Evolutionary conservation across 306 rosid species (phyloP).

Genomic region (Geum urbanum): DNA sequence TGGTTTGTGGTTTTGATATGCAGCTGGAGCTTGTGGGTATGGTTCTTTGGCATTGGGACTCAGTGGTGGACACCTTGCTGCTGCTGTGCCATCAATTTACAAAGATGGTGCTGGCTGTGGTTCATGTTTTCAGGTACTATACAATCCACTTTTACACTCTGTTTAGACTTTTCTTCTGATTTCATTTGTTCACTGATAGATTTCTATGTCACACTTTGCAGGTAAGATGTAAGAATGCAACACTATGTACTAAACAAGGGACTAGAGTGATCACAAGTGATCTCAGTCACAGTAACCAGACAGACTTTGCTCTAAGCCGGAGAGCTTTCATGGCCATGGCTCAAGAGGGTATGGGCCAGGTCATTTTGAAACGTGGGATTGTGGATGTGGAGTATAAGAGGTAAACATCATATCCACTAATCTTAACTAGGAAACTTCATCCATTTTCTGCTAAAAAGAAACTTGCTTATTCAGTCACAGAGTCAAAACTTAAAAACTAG

Average conservation of each 20-base stretch:
- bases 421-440: not conserved
- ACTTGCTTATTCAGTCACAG: slow-evolving; percentile 1
- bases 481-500: not conserved
- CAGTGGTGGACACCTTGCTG: slow-evolving; percentile 57
- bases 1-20: slow-evolving; percentile 26
- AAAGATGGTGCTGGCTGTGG: slow-evolving; percentile 84
- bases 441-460: not conserved
- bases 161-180: not conserved
- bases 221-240: slow-evolving; percentile 75
- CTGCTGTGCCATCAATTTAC: slow-evolving; percentile 58
- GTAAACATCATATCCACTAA: slow-evolving; percentile 31
- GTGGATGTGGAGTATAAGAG: slow-evolving; percentile 75
- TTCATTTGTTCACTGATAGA: not conserved
- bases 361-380: slow-evolving; percentile 54
- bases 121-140: slow-evolving; percentile 69
- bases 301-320: slow-evolving; percentile 71
- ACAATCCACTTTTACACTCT: not conserved
- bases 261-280: slow-evolving; percentile 62
- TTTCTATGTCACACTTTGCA: slow-evolving; percentile 20
- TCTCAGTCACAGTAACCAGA: slow-evolving; percentile 46
- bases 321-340: slow-evolving; percentile 75
- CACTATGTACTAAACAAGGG: slow-evolving; percentile 47
- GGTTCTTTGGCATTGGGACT: slow-evolving; percentile 57
- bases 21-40: slow-evolving; percentile 94
- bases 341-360: slow-evolving; percentile 36